Evolutionary conservation across 2,329 filamentous ascomycete genomes (phyloP), one percentile per base, ranked within the genome.

Genomic region (Colletotrichum lupini): DNA sequence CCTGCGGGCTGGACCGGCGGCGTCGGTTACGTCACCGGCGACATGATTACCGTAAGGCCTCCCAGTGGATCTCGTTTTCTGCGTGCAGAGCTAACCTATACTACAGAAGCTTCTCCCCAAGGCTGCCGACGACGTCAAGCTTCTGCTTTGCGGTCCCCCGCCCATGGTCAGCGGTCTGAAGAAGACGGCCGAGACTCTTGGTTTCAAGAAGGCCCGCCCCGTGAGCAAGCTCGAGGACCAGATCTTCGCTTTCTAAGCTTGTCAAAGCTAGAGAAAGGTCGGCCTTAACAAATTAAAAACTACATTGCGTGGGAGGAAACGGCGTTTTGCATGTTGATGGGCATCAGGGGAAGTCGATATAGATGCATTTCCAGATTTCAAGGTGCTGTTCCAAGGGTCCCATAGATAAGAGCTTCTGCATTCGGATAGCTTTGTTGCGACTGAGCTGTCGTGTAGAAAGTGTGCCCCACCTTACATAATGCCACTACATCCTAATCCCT

Each of bases 191-290:
- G 95, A 97, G 85, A 89, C 91, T 75, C 89, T 98, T 24, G 97
- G 97, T 72, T 99, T 93, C 88, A 90, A 94, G 81, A 98, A 98
- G 89, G 94, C 97, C 55, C 91, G 92, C 74, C 95, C 96, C 57
- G 95, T 98, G 79, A 98, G 95, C 92, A 98, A 98, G 91, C 92
- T 98, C 67, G 94, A 96, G 82, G 97, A 99, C 83, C 97, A 98
- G 85, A 94, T 99, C 77, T 99, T 99, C 87, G 95, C 94, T 81
- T 99, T 99, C 86, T 86, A 84, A 81, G 68, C 37, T 19, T 42
- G 37, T 19, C 12, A 12, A 56, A 19, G 8, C 19, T 24, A 5
- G 19, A 22, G 19, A 19, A 19, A n/a, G 16, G 6, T 24, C 22
- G 52, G 24, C 46, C 16, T 49, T 30, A 65, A 9, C 11, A 5